phyloP scores from a whole-genome alignment of 257 asterid species.

The Scutellaria baicalensis region DNA sequence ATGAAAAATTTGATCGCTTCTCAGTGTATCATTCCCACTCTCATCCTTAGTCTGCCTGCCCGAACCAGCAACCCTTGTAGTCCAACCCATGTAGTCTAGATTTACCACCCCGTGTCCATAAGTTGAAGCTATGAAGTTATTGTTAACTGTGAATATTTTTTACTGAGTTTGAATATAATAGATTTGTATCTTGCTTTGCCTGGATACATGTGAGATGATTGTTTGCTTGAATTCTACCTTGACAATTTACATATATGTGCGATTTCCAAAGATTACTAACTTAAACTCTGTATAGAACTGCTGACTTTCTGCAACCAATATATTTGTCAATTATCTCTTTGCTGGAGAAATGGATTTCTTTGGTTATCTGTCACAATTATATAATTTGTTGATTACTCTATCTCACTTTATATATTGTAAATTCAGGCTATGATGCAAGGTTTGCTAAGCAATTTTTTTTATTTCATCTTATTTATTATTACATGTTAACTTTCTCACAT shows the following conservation, averaged over 20 bases:
- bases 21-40: neutral
- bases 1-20: neutral
- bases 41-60: neutral
- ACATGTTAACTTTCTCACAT: slow-evolving; percentile 12
- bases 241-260: neutral
- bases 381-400: neutral
- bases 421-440: neutral
- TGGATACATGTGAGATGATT: neutral
- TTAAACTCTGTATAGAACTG: neutral
- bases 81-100: neutral
- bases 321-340: neutral
- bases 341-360: neutral
- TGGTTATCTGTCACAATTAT: neutral
- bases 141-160: neutral
- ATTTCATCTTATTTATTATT: neutral
- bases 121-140: neutral
- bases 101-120: neutral
- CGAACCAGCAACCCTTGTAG: neutral
- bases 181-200: neutral
- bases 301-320: slow-evolving; percentile 5
- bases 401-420: neutral
- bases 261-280: neutral
- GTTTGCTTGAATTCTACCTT: neutral
- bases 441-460: neutral
- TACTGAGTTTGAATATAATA: neutral